These are phyloP conservation scores for Aspergillus arachidicola DNA, from an alignment of 2,329 filamentous ascomycete species.

Conservation along the genomic window DNA sequence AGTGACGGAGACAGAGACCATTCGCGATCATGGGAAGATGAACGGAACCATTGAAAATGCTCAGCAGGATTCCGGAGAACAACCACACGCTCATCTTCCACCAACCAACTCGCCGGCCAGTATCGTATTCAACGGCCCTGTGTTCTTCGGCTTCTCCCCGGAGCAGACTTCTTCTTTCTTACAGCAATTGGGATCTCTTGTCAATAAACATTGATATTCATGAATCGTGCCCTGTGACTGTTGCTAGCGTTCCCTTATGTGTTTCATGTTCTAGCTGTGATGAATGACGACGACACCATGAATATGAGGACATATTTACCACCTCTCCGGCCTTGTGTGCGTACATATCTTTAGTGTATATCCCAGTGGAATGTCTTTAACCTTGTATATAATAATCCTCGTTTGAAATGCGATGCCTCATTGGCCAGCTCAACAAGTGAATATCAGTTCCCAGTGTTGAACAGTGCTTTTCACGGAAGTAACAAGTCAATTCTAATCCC, in stretches of 20 bases:
- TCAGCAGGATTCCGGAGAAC: slow-evolving; percentile 6
- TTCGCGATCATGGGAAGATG: slow-evolving; percentile 18
- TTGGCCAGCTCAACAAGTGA: neutral
- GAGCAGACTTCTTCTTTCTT: slow-evolving; percentile 79
- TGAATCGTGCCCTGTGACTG: neutral
- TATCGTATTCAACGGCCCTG: slow-evolving; percentile 88
- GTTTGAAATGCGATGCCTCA: neutral
- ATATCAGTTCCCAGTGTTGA: neutral
- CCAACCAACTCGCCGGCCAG: slow-evolving; percentile 51
- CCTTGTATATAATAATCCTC: neutral
- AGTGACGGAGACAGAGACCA: slow-evolving; percentile 18
- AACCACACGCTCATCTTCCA: slow-evolving; percentile 6
- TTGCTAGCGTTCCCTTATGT: neutral
- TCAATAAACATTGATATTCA: slow-evolving; percentile 11
- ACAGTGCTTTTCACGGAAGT: neutral
- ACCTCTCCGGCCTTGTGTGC: neutral
- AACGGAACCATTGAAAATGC: slow-evolving; percentile 9
- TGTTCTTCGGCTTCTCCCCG: slow-evolving; percentile 88
- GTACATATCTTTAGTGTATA: neutral
- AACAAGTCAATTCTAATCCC: neutral
- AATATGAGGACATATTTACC: neutral
- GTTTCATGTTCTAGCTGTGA: neutral
- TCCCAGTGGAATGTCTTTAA: neutral
- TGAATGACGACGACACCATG: neutral
- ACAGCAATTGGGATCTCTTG: slow-evolving; percentile 53